A percentile compares a stretch with the other conserved stretches of the same genome.
Evolutionary conservation across 164 flowering plant species (phyloP).

Genomic region (Aristolochia contorta): DNA sequence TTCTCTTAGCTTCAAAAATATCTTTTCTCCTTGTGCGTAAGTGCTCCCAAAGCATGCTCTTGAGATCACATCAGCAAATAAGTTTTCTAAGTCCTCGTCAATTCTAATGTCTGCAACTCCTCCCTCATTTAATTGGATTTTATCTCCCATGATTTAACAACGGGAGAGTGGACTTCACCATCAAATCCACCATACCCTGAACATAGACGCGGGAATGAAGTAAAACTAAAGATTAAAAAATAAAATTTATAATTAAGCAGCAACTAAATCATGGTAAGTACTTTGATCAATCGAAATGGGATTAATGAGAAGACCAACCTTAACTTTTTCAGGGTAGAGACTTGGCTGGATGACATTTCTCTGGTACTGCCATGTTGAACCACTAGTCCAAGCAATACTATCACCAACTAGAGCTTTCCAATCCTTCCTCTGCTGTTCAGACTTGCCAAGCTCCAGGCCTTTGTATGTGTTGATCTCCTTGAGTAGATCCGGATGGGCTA

Average conservation of each 20-base stretch:
- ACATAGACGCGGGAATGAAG: neutral
- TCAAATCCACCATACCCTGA: constrained; percentile 31
- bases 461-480: neutral
- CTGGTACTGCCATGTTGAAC: neutral
- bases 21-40: constrained; percentile 17
- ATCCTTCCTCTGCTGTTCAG: neutral
- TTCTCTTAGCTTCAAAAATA: constrained; percentile 15
- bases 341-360: neutral
- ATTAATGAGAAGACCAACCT: no score
- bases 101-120: constrained; percentile 25
- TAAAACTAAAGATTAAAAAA: neutral
- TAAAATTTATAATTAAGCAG: neutral
- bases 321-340: no score
- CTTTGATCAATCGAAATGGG: no score
- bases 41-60: constrained; percentile 25
- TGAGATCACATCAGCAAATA: constrained; percentile 27
- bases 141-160: constrained; percentile 25
- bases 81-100: constrained; percentile 27
- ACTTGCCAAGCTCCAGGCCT: neutral
- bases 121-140: constrained; percentile 20
- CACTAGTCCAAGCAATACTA: neutral
- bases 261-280: no score
- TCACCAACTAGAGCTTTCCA: neutral
- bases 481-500: neutral
- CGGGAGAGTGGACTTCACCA: constrained; percentile 26